A percentile compares a stretch with the other conserved stretches of the same genome.
Conservation (phyloP, 140 eudicot species). For the Bidens hawaiensis region DNA sequence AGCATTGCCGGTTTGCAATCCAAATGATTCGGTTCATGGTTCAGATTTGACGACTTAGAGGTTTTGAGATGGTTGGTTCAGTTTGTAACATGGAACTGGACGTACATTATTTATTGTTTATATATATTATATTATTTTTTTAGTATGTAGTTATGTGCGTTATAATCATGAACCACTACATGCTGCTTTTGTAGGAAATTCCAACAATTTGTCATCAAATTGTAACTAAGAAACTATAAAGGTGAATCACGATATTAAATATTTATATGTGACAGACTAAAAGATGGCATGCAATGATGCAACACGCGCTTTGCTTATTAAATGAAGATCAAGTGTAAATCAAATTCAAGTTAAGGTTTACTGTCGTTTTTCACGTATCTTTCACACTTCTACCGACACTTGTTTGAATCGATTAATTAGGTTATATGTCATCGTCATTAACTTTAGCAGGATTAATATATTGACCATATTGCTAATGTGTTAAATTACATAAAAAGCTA, state of each 20-base stretch:
- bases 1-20: no score
- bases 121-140: no score
- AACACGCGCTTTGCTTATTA: not conserved
- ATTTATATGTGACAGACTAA: not conserved
- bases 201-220: not conserved
- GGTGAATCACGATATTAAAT: not conserved
- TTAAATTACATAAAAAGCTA: not conserved
- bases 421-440: not conserved
- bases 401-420: not conserved
- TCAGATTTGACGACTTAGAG: no score
- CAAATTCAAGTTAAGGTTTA: not conserved
- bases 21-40: no score
- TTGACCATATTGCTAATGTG: not conserved
- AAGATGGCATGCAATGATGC: not conserved
- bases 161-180: no score
- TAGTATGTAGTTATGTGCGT: no score
- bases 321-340: not conserved
- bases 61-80: no score
- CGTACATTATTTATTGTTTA: no score
- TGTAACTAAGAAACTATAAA: not conserved
- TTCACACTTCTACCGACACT: not conserved
- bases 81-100: no score
- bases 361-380: not conserved
- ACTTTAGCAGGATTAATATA: not conserved
- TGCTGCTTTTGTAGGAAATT: no score